Conservation (phyloP, 495 filamentous ascomycete genomes). For the Lasiosphaeria hispida region DNA sequence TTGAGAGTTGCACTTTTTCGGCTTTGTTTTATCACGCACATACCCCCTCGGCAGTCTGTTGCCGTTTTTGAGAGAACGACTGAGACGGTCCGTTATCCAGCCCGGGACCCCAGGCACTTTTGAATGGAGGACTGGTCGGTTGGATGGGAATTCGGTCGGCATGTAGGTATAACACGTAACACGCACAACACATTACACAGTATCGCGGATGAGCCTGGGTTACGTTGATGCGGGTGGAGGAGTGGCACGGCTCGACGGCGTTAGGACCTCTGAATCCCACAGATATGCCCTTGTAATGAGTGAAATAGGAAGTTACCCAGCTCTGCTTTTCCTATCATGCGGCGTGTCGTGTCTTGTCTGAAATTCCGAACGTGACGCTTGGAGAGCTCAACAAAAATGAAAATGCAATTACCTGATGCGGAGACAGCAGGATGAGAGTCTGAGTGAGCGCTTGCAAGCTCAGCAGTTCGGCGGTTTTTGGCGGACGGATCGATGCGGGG, state of each 20-base stretch:
- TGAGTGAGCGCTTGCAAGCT: too few relatives aligned
- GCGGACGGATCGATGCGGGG: not conserved
- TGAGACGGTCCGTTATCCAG: not conserved
- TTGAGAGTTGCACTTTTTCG: constrained; percentile 12
- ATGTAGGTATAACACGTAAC: constrained; percentile 17
- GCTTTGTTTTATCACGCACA: constrained; percentile 22
- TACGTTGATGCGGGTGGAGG: not conserved
- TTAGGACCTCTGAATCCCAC: not conserved
- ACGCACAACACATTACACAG: constrained; percentile 6
- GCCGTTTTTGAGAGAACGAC: constrained; percentile 10
- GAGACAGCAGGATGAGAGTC: too few relatives aligned
- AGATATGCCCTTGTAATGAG: constrained; percentile 22
- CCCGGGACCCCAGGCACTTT: constrained; percentile 8
- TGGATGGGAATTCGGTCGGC: constrained; percentile 15
- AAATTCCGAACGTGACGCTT: not conserved
- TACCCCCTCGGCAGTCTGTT: constrained; percentile 21
- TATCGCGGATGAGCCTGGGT: not conserved
- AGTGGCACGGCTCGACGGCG: not conserved
- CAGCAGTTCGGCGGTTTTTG: not conserved
- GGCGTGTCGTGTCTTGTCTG: not conserved
- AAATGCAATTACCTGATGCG: too few relatives aligned
- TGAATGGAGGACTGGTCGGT: constrained; percentile 9
- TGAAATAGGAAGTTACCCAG: constrained; percentile 8
- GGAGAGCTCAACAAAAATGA: too few relatives aligned
- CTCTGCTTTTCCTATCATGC: not conserved